Conservation (phyloP, 768 basidiomycete species). For the Tulasnella sp. region DNA sequence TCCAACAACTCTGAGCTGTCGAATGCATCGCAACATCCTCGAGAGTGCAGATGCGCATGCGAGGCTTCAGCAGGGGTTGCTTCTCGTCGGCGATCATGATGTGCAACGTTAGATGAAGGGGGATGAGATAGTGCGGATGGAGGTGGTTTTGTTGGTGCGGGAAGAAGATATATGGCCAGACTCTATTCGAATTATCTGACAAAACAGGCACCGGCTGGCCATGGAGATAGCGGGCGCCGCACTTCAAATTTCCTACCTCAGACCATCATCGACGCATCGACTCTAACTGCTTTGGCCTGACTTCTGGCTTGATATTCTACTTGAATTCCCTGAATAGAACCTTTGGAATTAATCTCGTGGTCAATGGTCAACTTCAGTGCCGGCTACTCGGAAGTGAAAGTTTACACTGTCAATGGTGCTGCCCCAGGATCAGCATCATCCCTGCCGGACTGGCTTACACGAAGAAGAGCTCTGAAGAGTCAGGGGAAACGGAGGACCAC, state of each 20-base stretch:
- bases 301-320: background rate
- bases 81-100: conserved; percentile 5
- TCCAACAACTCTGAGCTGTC: conserved; percentile 59
- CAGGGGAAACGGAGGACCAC: conserved; percentile 46
- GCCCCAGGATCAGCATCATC: conserved; percentile 78
- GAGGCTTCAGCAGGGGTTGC: background rate
- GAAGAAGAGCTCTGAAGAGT: conserved; percentile 49
- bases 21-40: conserved; percentile 65
- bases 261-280: no score
- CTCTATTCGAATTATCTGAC: background rate
- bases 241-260: background rate
- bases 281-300: background rate
- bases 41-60: conserved; percentile 42
- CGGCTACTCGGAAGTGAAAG: conserved; percentile 34
- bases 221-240: background rate
- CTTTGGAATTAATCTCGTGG: background rate
- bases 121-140: background rate
- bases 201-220: background rate
- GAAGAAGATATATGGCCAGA: background rate
- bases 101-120: background rate
- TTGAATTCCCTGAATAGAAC: background rate
- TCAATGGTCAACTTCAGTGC: conserved; percentile 10
- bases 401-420: conserved; percentile 94
- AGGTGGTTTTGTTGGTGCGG: background rate
- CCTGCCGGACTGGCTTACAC: conserved; percentile 87